Evolutionary conservation across 805 yeast genomes (phyloP).

Genomic region (Candida fluviatilis): DNA sequence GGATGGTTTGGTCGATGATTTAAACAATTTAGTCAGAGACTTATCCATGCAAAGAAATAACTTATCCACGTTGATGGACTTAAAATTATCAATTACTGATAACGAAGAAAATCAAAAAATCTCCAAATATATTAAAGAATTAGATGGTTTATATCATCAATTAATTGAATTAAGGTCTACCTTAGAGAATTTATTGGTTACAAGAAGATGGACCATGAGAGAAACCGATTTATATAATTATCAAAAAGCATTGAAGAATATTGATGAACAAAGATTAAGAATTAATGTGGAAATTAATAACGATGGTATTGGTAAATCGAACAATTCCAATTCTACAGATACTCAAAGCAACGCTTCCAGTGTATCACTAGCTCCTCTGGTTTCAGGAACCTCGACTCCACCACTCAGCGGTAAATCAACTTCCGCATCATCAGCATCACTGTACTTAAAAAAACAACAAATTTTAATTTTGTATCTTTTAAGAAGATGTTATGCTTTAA

Average conservation of each 20-base stretch:
- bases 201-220: conserved; percentile 96
- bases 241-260: conserved; percentile 66
- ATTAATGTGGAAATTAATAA: conserved; percentile 13
- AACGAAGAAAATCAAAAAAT: conserved; percentile 11
- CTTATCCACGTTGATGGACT: conserved; percentile 19
- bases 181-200: conserved; percentile 77
- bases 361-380: no score
- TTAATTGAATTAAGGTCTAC: conserved; percentile 64
- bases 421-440: neutral
- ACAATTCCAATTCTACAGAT: neutral
- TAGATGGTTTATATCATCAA: conserved; percentile 57
- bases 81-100: conserved; percentile 5
- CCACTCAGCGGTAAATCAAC: conserved; percentile 7
- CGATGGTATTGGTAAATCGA: neutral
- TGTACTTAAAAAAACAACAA: conserved; percentile 28
- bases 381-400: neutral
- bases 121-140: conserved; percentile 12
- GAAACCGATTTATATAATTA: conserved; percentile 89
- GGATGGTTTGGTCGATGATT: conserved; percentile 78
- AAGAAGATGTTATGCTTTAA: conserved; percentile 86
- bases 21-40: conserved; percentile 71
- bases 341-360: no score
- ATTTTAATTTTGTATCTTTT: conserved; percentile 66
- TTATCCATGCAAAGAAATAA: conserved; percentile 13
- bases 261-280: conserved; percentile 67